These are phyloP conservation scores for Apiotrichum veenhuisii DNA, from an alignment of 1,284 basidiomycete genomes.

Conservation along the genomic window DNA sequence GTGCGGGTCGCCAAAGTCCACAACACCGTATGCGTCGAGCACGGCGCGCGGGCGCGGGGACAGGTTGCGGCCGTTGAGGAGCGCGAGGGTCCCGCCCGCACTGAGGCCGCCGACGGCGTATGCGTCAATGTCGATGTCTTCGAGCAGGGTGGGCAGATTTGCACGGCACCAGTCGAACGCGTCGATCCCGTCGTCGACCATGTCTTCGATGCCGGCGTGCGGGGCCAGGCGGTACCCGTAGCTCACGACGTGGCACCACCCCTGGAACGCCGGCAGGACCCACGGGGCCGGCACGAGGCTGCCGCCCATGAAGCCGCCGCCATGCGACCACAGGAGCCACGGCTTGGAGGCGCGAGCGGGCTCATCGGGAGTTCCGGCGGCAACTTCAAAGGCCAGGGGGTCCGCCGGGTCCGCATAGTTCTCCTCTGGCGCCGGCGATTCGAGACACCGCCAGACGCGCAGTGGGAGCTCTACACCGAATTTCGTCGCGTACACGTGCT, in stretches of 20 bases:
- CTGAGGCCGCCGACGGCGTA: constrained; percentile 33
- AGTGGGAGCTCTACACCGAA: constrained; percentile 26
- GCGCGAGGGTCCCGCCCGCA: constrained; percentile 30
- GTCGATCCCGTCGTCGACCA: constrained; percentile 14
- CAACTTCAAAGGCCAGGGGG: background rate
- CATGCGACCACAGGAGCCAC: constrained; percentile 31
- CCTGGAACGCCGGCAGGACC: constrained; percentile 16
- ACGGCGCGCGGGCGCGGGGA: constrained; percentile 25
- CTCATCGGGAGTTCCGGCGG: background rate
- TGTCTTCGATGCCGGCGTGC: constrained; percentile 14
- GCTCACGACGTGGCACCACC: constrained; percentile 17
- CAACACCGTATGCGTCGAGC: constrained; percentile 26
- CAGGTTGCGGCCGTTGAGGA: constrained; percentile 10
- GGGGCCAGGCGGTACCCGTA: constrained; percentile 20
- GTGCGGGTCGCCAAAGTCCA: constrained; percentile 23
- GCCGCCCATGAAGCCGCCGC: constrained; percentile 24
- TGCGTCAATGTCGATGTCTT: constrained; percentile 19
- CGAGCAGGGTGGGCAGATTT: constrained; percentile 5
- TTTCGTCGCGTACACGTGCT: constrained; percentile 26
- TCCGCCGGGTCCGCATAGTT: constrained; percentile 1
- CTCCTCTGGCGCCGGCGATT: background rate
- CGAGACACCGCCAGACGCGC: constrained; percentile 24
- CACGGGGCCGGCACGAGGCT: constrained; percentile 5
- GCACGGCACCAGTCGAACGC: constrained; percentile 15
- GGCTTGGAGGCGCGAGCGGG: background rate